Base-by-base conservation (phyloP, 2,329 filamentous ascomycete genomes). In the Neonectria hederae region DNA sequence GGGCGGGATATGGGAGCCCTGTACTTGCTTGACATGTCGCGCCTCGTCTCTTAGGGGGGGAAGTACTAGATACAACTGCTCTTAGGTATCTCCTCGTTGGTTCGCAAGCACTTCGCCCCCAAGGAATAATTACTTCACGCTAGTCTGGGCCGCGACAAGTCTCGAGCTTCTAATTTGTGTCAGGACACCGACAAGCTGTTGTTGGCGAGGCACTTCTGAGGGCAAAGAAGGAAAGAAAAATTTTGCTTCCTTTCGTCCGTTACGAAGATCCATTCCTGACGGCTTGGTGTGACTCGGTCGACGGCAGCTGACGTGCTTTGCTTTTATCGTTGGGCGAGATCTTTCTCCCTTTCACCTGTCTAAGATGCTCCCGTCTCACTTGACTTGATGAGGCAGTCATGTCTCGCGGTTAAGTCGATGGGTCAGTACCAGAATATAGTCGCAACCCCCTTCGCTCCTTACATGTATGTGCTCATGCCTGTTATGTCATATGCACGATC, bases 41-140 rank as follows among this genome's bases (percentile, higher is more conserved):
- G 43, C 49, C 45, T 58, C 24, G 57, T 48, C 54, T 24, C 49
- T 43, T 24, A 35, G 24, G 48, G 48, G 32, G 24, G 14, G 32
- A 57, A 53, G 65, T 67, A 65, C 55, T 52, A n/a, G 54, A 62
- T 65, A 66, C 65, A 55, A 48, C n/a, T 52, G 45, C 40, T n/a
- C 54, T 32, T 55, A 48, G 6, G 59, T 59, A 56, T 63, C 38
- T 54, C 52, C 58, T 51, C 35, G 59, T 53, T 57, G 59, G 53
- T 54, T 53, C 59, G 22, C 38, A 58, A 48, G 54, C 53, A 59
- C 55, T 62, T 65, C 58, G 35, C 43, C 53, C 35, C 43, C 38
- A 32, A 19, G 30, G 24, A 35, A 53, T 52, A 46, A 54, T 46
- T 52, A 52, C 65, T 67, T 52, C 55, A 54, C 65, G 55, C 65